These are phyloP conservation scores for Eimeria acervulina DNA, from an alignment of 169 alveolate species.

Conservation along the genomic window DNA sequence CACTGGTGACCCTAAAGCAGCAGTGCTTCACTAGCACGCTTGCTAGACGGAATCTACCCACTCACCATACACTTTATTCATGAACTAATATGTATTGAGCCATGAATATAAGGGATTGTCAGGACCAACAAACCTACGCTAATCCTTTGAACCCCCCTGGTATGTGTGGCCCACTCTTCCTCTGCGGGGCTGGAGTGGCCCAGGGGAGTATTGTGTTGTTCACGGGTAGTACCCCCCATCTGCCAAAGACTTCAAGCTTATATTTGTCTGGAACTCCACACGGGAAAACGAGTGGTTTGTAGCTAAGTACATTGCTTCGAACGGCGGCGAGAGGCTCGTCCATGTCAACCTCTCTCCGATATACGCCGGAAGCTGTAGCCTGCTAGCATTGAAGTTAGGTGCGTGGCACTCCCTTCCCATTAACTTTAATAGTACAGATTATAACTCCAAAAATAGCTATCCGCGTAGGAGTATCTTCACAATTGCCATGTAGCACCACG, in stretches of 20 bases:
- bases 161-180: conserved; percentile 53
- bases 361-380: conserved; percentile 51
- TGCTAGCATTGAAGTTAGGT: conserved; percentile 62
- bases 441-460: background rate
- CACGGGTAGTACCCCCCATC: background rate
- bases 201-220: conserved; percentile 21
- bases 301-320: background rate
- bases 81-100: background rate
- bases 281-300: conserved; percentile 4
- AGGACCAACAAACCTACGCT: background rate
- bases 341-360: conserved; percentile 62
- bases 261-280: conserved; percentile 30
- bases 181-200: conserved; percentile 71
- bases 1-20: conserved; percentile 54
- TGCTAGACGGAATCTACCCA: background rate
- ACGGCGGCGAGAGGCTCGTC: background rate
- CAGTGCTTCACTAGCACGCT: background rate
- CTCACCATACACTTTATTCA: background rate
- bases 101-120: background rate
- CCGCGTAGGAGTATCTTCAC: background rate
- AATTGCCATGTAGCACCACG: conserved; percentile 17
- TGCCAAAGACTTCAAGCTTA: background rate
- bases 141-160: background rate
- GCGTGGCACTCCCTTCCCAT: conserved; percentile 20
- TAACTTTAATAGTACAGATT: background rate